Base-by-base conservation (phyloP, 345 rosid genomes). In the Populus alba region DNA sequence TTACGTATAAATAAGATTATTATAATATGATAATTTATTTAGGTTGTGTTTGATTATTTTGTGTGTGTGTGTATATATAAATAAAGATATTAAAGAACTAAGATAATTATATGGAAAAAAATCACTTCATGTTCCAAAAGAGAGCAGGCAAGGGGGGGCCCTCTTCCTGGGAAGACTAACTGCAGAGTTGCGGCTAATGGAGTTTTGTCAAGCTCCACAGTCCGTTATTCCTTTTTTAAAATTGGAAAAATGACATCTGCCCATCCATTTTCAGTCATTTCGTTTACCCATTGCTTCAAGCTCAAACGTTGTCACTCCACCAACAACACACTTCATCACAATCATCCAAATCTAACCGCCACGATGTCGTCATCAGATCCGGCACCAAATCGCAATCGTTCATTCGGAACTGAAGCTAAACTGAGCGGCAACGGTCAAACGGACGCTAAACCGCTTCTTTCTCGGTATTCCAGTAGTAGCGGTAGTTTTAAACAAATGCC, bases 281-380 rank as follows among this genome's bases (percentile, higher is more conserved):
- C 59, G 2, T 53, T 53, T 7, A 1, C 51, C n/a, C 20, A 7
- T 23, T 0, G 59, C 59, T 20, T 7, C 3, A 7, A 49, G 18
- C n/a, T 53, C 23, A 7, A 1, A 8, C 59, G n/a, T 53, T 20
- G 20, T 53, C 20, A 17, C 59, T 53, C 55, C 59, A 15, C 51
- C 4, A 53, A 53, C 59, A 53, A 6, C n/a, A 53, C 18, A 39
- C 43, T 6, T 39, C 43, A 7, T 39, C 43, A 39, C 0, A 10
- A 39, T 39, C 43, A 57, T 37, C 59, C 17, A 25, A 5, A 22
- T 65, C 66, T n/a, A 73, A 27, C 72, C 51, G 66, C 70, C 25
- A 62, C 49, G 66, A 72, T 16, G 55, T 8, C 77, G 18, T 79
- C 81, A 20, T 73, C 77, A 18, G 37, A 62, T 27, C 77, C 77